Evolutionary conservation across 2,329 filamentous ascomycete species (phyloP).

Genomic region (Trichoderma atroviride): DNA sequence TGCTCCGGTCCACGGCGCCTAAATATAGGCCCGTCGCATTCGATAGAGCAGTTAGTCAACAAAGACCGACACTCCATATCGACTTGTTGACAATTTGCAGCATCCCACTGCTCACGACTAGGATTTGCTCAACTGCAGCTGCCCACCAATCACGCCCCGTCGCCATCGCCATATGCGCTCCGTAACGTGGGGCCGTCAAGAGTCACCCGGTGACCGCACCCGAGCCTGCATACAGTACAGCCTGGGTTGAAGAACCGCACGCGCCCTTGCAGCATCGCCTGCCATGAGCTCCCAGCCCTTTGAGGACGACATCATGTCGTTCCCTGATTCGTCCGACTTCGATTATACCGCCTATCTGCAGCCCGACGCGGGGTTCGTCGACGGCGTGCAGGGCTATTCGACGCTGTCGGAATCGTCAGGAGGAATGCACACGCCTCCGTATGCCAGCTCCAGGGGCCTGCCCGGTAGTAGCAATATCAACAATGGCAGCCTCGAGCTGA

Average conservation of each 20-base stretch:
- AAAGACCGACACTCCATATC: neutral
- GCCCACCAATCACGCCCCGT: neutral
- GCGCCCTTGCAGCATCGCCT: neutral
- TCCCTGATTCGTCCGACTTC: constrained; percentile 40
- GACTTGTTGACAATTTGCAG: neutral
- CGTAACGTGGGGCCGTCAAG: constrained; percentile 13
- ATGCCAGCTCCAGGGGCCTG: constrained; percentile 34
- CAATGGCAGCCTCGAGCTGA: constrained; percentile 15
- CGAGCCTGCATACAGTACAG: neutral
- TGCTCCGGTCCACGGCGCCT: constrained; percentile 13
- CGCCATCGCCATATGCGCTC: neutral
- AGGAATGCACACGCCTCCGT: constrained; percentile 38
- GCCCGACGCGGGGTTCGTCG: constrained; percentile 34
- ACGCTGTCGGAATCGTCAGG: constrained; percentile 36
- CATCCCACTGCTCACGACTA: neutral
- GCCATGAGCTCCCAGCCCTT: constrained; percentile 39
- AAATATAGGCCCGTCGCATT: neutral
- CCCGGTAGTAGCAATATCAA: constrained; percentile 31
- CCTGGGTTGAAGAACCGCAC: neutral
- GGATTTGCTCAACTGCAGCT: neutral
- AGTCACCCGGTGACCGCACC: constrained; percentile 18
- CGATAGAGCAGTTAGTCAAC: neutral
- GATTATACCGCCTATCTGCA: constrained; percentile 47
- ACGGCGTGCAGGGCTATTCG: constrained; percentile 19
- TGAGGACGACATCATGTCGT: constrained; percentile 36